A percentile compares a stretch with the other conserved stretches of the same genome.
Conservation (phyloP, 768 basidiomycete species). For the Cystobasidium tubakii region DNA sequence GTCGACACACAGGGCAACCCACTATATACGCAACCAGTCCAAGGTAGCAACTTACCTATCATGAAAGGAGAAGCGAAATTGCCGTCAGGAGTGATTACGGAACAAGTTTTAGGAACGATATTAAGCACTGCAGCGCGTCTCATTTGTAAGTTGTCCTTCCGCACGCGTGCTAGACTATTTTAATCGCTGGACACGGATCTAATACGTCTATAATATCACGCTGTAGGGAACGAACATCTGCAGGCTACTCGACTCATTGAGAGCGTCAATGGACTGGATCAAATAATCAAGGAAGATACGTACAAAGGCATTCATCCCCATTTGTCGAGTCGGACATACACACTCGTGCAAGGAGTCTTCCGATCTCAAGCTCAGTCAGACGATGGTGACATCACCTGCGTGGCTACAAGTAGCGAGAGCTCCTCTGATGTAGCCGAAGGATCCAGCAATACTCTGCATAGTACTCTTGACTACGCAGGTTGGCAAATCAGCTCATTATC, state of each 20-base stretch:
- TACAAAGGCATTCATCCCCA: slow-evolving; percentile 42
- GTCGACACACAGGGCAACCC: slow-evolving; percentile 5
- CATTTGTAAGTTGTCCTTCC: slow-evolving; percentile 35
- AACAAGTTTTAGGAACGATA: slow-evolving; percentile 41
- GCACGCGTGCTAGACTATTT: not conserved
- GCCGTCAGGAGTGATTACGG: slow-evolving; percentile 38
- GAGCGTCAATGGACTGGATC: slow-evolving; percentile 40
- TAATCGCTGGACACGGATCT: no score
- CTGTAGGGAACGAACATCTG: slow-evolving; percentile 37
- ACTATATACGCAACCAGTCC: not conserved
- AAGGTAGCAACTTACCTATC: slow-evolving; percentile 14
- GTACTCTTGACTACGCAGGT: not conserved
- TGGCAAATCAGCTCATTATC: not conserved
- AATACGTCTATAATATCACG: no score
- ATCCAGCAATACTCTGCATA: not conserved
- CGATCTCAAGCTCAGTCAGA: slow-evolving; percentile 35
- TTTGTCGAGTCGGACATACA: slow-evolving; percentile 23
- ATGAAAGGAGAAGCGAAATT: slow-evolving; percentile 39
- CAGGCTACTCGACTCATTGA: slow-evolving; percentile 8
- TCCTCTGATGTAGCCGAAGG: not conserved
- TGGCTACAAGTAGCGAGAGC: not conserved
- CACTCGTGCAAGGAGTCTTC: slow-evolving; percentile 28
- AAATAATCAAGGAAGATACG: slow-evolving; percentile 31
- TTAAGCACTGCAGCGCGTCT: slow-evolving; percentile 35
- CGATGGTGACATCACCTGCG: slow-evolving; percentile 36